A percentile compares a stretch with the other conserved stretches of the same genome.
Conservation (phyloP, 1,284 basidiomycete genomes). For the Sporisorium exsertum region DNA sequence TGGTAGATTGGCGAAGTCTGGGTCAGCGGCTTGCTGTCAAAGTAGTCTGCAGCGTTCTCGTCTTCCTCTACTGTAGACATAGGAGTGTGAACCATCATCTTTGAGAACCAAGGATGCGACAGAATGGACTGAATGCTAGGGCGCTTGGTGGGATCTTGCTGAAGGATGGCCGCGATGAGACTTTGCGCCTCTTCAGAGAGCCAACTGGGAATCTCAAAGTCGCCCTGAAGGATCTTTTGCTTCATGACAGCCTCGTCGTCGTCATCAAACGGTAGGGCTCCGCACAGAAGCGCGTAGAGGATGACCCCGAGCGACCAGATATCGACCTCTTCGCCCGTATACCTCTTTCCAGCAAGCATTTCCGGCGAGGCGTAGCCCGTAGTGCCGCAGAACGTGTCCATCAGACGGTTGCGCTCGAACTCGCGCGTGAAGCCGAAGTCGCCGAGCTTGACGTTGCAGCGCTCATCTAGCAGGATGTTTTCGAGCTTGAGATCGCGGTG, state of each 20-base stretch:
- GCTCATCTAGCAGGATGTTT: slow-evolving; percentile 71
- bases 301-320: slow-evolving; percentile 97
- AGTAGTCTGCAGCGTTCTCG: slow-evolving; percentile 23
- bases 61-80: slow-evolving; percentile 61
- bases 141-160: slow-evolving; percentile 81
- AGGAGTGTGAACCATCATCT: slow-evolving; percentile 44
- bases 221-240: slow-evolving; percentile 84
- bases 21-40: slow-evolving; percentile 11
- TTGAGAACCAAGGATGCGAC: slow-evolving; percentile 85
- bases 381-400: slow-evolving; percentile 97
- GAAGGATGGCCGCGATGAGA: slow-evolving; percentile 82
- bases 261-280: slow-evolving; percentile 95
- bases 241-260: slow-evolving; percentile 93
- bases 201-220: slow-evolving; percentile 82
- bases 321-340: slow-evolving; percentile 95
- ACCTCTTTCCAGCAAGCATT: slow-evolving; percentile 89
- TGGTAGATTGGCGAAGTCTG: neutral
- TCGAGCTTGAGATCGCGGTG: slow-evolving; percentile 74
- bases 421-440: slow-evolving; percentile 98
- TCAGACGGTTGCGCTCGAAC: slow-evolving; percentile 82
- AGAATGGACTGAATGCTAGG: slow-evolving; percentile 86
- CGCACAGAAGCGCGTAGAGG: slow-evolving; percentile 90
- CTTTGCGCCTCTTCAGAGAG: slow-evolving; percentile 89
- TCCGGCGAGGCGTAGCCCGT: slow-evolving; percentile 95
- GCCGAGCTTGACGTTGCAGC: slow-evolving; percentile 75